A percentile compares a stretch with the other conserved stretches of the same genome.
phyloP scores from a whole-genome alignment of 2,329 filamentous ascomycete species.

The Catunica adiposa region DNA sequence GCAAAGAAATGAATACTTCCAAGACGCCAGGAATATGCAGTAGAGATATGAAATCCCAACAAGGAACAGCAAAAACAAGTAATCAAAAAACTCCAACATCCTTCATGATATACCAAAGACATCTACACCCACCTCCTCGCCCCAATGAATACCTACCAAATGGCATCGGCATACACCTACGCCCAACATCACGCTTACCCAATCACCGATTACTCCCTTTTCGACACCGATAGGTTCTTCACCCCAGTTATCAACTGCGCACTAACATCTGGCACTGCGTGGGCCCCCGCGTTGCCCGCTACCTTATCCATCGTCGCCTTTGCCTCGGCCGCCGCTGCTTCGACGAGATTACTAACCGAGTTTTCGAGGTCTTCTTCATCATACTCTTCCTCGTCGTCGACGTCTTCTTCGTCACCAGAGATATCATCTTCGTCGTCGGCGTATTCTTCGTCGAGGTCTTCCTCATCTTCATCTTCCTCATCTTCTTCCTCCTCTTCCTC shows the following conservation, averaged over 20 bases:
- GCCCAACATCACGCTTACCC: neutral
- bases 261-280: constrained; percentile 12
- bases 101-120: neutral
- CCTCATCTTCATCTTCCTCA: constrained; percentile 31
- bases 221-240: constrained; percentile 15
- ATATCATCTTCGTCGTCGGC: constrained; percentile 22
- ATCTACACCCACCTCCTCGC: neutral
- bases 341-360: constrained; percentile 10
- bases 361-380: constrained; percentile 12
- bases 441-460: constrained; percentile 30
- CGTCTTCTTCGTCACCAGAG: constrained; percentile 25
- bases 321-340: constrained; percentile 7
- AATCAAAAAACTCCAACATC: constrained; percentile 3
- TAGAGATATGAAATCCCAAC: constrained; percentile 2
- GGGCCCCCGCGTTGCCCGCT: neutral
- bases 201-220: neutral
- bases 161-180: too few relatives aligned
- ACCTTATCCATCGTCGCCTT: constrained; percentile 8
- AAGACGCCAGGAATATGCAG: constrained; percentile 12
- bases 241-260: constrained; percentile 16
- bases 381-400: constrained; percentile 18
- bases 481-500: constrained; percentile 36
- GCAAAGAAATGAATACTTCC: neutral
- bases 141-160: neutral
- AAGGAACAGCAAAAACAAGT: neutral